Conservation (phyloP, 225 moss, liverwort and hornwort genomes). For the Straminergon stramineum region DNA sequence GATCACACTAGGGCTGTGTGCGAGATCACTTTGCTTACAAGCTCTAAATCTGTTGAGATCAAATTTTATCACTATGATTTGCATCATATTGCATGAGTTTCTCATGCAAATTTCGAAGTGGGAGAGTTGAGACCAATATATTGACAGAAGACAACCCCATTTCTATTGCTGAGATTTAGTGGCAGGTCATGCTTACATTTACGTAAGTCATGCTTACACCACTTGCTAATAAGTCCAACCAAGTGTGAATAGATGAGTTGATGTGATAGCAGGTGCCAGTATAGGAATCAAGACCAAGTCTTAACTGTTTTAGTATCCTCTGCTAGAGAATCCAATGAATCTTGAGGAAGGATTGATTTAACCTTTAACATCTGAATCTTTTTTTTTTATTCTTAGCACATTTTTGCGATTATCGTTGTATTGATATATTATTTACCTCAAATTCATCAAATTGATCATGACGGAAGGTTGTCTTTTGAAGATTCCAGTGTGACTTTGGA, state of each 20-base stretch:
- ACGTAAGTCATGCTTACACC: not conserved
- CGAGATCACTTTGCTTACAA: not conserved
- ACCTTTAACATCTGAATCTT: not conserved
- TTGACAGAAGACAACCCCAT: not conserved
- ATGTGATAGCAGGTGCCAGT: not conserved
- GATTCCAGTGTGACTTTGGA: not conserved
- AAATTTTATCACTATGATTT: not conserved
- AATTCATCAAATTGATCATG: not conserved
- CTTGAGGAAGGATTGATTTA: not conserved
- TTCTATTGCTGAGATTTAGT: not conserved
- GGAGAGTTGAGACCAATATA: not conserved
- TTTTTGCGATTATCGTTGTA: not conserved
- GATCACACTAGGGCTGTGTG: not conserved
- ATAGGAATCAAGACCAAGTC: not conserved
- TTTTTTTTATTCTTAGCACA: not conserved
- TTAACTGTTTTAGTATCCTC: not conserved
- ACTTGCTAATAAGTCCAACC: not conserved
- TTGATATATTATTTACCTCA: not conserved
- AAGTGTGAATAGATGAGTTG: not conserved
- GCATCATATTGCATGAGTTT: not conserved
- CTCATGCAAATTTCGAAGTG: not conserved
- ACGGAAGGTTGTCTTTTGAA: not conserved
- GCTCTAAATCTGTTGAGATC: not conserved
- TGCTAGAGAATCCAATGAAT: not conserved
- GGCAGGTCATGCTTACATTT: not conserved